Base-by-base conservation (phyloP, 495 filamentous ascomycete species). In the Lophiostoma macrostomum region DNA sequence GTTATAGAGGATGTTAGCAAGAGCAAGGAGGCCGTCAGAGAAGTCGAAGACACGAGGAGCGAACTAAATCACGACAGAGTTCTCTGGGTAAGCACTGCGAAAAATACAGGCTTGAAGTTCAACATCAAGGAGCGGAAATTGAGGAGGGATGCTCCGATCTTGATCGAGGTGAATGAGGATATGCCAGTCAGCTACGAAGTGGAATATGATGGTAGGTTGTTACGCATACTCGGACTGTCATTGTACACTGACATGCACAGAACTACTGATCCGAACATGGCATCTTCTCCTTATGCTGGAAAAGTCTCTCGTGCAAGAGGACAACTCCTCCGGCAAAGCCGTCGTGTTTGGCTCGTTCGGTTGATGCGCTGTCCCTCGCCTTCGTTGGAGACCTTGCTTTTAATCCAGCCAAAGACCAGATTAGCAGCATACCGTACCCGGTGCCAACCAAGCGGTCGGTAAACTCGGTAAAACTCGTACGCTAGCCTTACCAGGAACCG, bases 341-440 rank as follows among this genome's bases (percentile, higher is more conserved):
- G 58, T 72, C n/a, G 61, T 72, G 5, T 70, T 72, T 62, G 69
- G 67, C 10, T 68, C 69, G 0, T 67, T 67, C 28, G 53, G 53
- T 7, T 58, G 29, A 45, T n/a, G n/a, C n/a, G n/a, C n/a, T n/a
- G n/a, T n/a, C n/a, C n/a, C n/a, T n/a, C n/a, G n/a, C n/a, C n/a
- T n/a, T n/a, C n/a, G n/a, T n/a, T n/a, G n/a, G n/a, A n/a, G n/a
- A n/a, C n/a, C n/a, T n/a, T n/a, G n/a, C n/a, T n/a, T n/a, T n/a
- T n/a, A n/a, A n/a, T n/a, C n/a, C n/a, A n/a, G n/a, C n/a, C n/a
- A n/a, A n/a, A n/a, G n/a, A n/a, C n/a, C n/a, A n/a, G n/a, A n/a
- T n/a, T n/a, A n/a, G n/a, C n/a, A n/a, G n/a, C n/a, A n/a, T n/a
- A n/a, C n/a, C n/a, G n/a, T n/a, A n/a, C n/a, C n/a, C n/a, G n/a